A percentile compares a stretch with the other conserved stretches of the same genome.
These are phyloP conservation scores for Sphaerosporella brunnea DNA, from an alignment of 495 filamentous ascomycete species.

Conservation along the genomic window DNA sequence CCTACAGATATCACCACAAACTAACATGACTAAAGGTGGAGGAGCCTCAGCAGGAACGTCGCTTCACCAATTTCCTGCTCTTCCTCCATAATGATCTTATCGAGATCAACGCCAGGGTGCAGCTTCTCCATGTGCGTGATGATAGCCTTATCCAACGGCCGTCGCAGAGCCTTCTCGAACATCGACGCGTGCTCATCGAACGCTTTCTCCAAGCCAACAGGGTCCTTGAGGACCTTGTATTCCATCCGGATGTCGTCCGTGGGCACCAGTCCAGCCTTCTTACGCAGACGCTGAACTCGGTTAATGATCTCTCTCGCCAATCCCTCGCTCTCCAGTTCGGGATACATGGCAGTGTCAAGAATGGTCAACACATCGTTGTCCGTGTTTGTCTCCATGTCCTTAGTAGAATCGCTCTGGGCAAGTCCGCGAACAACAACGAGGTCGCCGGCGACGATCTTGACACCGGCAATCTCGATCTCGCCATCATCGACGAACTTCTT, in stretches of 20 bases:
- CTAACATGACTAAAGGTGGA: conserved; percentile 43
- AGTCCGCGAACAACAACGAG: conserved; percentile 67
- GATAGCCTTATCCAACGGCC: conserved; percentile 59
- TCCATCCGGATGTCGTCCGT: conserved; percentile 81
- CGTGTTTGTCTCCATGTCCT: conserved; percentile 64
- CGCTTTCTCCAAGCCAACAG: conserved; percentile 53
- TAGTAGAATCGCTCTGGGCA: conserved; percentile 45
- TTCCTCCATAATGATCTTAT: conserved; percentile 58
- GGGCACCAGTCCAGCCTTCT: conserved; percentile 60
- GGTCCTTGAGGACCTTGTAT: conserved; percentile 57
- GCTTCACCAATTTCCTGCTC: conserved; percentile 80
- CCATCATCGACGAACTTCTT: conserved; percentile 50
- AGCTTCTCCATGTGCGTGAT: conserved; percentile 35
- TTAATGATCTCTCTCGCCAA: conserved; percentile 70
- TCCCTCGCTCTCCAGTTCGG: conserved; percentile 57
- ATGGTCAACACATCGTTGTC: conserved; percentile 70
- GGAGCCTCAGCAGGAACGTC: conserved; percentile 62
- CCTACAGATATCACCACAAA: too few species aligned
- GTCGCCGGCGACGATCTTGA: conserved; percentile 62
- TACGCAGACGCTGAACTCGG: conserved; percentile 60
- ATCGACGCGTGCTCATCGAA: conserved; percentile 48
- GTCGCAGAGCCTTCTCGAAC: conserved; percentile 64
- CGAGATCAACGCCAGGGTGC: conserved; percentile 36
- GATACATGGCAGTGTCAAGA: conserved; percentile 54
- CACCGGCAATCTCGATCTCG: conserved; percentile 65